Percentiles rank a stretch among this genome's conserved stretches.
Conservation (phyloP, 176 grass and related monocot genomes). For the Chrysopogon serrulatus region DNA sequence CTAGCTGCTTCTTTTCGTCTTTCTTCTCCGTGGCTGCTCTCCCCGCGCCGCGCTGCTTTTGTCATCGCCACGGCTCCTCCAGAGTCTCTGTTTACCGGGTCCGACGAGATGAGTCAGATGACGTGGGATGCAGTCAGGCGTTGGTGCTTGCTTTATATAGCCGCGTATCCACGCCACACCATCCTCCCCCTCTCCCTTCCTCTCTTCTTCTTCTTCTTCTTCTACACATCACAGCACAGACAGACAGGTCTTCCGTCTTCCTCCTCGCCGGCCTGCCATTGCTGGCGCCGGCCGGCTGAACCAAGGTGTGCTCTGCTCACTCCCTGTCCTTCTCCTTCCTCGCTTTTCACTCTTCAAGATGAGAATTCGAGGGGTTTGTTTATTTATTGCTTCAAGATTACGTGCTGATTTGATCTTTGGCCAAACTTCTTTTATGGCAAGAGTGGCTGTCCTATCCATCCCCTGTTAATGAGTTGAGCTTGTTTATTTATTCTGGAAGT, state of each 20-base stretch:
- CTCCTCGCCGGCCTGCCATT: background rate
- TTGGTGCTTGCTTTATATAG: constrained; percentile 24
- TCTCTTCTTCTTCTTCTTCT: background rate
- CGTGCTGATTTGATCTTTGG: background rate
- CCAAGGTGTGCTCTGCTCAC: constrained; percentile 11
- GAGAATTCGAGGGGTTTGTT: too few relatives aligned
- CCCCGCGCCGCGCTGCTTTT: background rate
- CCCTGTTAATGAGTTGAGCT: background rate
- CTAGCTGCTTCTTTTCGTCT: background rate
- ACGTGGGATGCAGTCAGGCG: background rate
- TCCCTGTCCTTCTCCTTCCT: background rate
- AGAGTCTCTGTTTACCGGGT: background rate
- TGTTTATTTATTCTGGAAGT: background rate
- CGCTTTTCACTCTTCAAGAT: background rate
- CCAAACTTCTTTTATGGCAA: background rate
- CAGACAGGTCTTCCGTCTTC: background rate
- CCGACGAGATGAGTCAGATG: background rate
- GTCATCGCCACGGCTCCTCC: background rate
- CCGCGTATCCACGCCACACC: background rate
- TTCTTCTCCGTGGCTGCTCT: background rate
- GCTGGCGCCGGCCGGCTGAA: background rate
- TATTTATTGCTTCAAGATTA: background rate
- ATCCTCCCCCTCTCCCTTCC: background rate
- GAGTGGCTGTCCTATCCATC: background rate
- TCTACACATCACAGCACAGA: background rate